phyloP scores from a whole-genome alignment of 768 basidiomycete genomes.

The Boletales sp. region DNA sequence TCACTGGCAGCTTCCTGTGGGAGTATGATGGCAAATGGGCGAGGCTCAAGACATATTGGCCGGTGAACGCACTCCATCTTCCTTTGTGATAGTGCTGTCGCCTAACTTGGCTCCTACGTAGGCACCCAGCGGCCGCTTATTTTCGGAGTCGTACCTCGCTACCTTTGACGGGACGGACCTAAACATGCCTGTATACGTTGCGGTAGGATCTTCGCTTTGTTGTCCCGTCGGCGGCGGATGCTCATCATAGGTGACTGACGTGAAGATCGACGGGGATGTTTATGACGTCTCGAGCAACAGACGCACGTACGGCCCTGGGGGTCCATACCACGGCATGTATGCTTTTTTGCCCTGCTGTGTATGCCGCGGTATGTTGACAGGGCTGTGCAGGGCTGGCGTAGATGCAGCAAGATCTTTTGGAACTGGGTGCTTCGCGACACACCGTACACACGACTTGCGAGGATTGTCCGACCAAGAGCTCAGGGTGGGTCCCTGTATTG shows the following conservation, averaged over 20 bases:
- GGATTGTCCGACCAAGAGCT: constrained; percentile 72
- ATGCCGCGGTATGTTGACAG: constrained; percentile 22
- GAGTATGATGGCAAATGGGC: constrained; percentile 69
- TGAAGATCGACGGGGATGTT: constrained; percentile 86
- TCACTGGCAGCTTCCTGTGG: constrained; percentile 87
- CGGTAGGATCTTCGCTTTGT: constrained; percentile 46
- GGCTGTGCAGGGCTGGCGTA: constrained; percentile 59
- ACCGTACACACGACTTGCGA: constrained; percentile 88
- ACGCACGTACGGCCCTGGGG: constrained; percentile 83
- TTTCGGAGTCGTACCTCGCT: constrained; percentile 68
- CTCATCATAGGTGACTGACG: constrained; percentile 10
- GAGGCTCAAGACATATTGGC: constrained; percentile 58
- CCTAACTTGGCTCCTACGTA: constrained; percentile 1
- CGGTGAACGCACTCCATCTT: constrained; percentile 39
- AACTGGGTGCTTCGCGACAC: constrained; percentile 89
- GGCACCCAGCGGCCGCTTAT: constrained; percentile 60
- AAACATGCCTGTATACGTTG: constrained; percentile 75
- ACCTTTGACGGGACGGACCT: constrained; percentile 68
- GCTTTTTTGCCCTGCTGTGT: constrained; percentile 10
- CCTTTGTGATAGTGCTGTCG: not conserved
- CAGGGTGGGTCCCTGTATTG: constrained; percentile 44
- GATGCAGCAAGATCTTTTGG: constrained; percentile 93
- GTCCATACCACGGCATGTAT: constrained; percentile 74
- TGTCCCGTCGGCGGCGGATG: not conserved
- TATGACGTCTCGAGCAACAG: constrained; percentile 84